Evolutionary conservation across 1,284 basidiomycete genomes (phyloP).

Genomic region (Sporisorium sorghi): DNA sequence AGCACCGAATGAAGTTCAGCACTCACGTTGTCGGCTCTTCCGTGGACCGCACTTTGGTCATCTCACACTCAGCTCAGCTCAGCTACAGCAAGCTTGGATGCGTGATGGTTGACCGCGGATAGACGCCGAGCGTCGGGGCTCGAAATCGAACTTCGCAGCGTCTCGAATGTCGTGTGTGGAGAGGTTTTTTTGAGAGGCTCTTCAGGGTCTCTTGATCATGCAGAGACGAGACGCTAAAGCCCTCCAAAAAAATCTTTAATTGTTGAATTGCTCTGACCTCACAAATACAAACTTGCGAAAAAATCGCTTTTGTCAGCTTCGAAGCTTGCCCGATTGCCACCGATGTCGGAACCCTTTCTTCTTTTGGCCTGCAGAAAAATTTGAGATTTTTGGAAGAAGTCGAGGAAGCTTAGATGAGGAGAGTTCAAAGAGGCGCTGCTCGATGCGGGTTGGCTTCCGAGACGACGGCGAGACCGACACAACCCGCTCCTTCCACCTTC

Average conservation of each 20-base stretch:
- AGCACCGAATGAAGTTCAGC: not conserved
- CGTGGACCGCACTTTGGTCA: not conserved
- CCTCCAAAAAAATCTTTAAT: too few species aligned
- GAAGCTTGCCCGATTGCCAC: not conserved
- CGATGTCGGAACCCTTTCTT: constrained; percentile 7
- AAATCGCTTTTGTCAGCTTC: constrained; percentile 3
- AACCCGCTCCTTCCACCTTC: not conserved
- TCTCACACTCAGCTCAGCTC: not conserved
- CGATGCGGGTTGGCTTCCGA: not conserved
- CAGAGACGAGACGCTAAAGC: too few species aligned
- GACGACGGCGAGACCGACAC: not conserved
- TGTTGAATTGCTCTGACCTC: not conserved
- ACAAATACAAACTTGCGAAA: not conserved
- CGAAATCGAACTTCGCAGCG: not conserved
- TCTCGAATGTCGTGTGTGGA: constrained; percentile 1
- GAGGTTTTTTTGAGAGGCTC: not conserved
- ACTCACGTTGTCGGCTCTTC: not conserved
- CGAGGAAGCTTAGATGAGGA: not conserved
- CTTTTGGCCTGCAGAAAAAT: constrained; percentile 11
- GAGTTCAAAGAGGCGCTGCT: too few species aligned
- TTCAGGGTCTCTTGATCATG: not conserved
- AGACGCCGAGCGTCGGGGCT: constrained; percentile 3
- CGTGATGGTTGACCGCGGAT: not conserved
- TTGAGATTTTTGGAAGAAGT: constrained; percentile 17
- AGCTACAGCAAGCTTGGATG: not conserved